A percentile compares a stretch with the other conserved stretches of the same genome.
These are phyloP conservation scores for Soucietia sequanensis DNA, from an alignment of 805 yeast species.

Conservation along the genomic window DNA sequence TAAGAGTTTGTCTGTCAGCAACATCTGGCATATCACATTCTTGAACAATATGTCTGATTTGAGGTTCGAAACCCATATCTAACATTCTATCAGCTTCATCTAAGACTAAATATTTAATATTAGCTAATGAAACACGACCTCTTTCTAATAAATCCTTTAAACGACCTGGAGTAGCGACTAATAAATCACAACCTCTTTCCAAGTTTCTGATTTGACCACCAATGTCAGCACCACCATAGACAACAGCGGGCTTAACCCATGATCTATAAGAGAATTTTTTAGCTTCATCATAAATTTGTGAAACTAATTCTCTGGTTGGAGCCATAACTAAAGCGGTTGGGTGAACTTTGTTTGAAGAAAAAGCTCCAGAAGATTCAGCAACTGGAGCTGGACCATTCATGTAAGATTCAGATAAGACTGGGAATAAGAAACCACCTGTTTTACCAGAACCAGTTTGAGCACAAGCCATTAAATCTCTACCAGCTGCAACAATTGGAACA, in stretches of 20 bases:
- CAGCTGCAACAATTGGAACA: constrained; percentile 83
- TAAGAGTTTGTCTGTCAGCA: constrained; percentile 88
- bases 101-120: constrained; percentile 89
- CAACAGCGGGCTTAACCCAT: constrained; percentile 96
- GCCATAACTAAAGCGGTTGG: constrained; percentile 97
- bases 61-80: constrained; percentile 99
- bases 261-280: constrained; percentile 95
- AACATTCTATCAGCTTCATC: constrained; percentile 99
- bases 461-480: constrained; percentile 95
- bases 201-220: constrained; percentile 83
- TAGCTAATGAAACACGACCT: constrained; percentile 85
- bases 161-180: constrained; percentile 99
- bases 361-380: constrained; percentile 47
- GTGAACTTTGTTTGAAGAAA: constrained; percentile 73
- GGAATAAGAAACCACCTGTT: constrained; percentile 99
- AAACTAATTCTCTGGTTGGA: constrained; percentile 98
- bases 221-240: constrained; percentile 98
- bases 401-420: constrained; percentile 90
- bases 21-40: constrained; percentile 97
- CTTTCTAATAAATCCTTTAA: constrained; percentile 93
- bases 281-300: constrained; percentile 95
- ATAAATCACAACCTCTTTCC: constrained; percentile 90
- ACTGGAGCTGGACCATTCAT: constrained; percentile 77
- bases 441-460: constrained; percentile 99
- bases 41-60: constrained; percentile 96